Percentiles rank a stretch among this genome's conserved stretches.
These are phyloP conservation scores for Alternaria hordeiaustralica DNA, from an alignment of 2,329 filamentous ascomycete genomes.

Conservation along the genomic window DNA sequence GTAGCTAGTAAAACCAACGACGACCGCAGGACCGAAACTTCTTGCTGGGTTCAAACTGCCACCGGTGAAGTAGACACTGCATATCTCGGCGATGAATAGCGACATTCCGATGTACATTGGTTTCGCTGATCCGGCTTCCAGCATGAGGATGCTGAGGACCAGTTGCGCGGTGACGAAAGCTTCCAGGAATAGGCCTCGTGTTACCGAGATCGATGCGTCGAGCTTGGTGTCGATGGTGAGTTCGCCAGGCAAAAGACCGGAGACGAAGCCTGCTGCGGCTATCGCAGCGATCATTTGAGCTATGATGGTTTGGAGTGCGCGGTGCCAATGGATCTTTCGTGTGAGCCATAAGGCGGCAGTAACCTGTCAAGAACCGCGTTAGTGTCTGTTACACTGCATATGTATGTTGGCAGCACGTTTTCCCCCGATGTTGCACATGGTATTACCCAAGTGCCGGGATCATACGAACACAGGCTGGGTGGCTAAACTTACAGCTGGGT, in stretches of 20 bases:
- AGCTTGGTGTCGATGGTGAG: constrained; percentile 34
- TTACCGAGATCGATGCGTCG: constrained; percentile 28
- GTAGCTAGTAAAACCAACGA: constrained; percentile 51
- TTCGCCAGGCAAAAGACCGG: constrained; percentile 37
- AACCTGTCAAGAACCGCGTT: constrained; percentile 21
- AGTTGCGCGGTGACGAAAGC: constrained; percentile 45
- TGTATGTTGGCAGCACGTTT: not conserved
- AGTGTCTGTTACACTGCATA: constrained; percentile 1
- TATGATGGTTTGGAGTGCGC: constrained; percentile 31
- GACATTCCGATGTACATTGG: constrained; percentile 74
- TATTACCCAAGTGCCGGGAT: constrained; percentile 28
- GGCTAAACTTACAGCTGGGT: constrained; percentile 32
- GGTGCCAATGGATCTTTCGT: constrained; percentile 29
- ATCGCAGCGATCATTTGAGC: constrained; percentile 41
- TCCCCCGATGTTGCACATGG: not conserved
- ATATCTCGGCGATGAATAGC: constrained; percentile 67
- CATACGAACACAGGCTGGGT: not conserved
- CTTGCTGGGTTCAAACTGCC: constrained; percentile 56
- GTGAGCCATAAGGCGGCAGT: constrained; percentile 32
- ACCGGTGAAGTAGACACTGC: constrained; percentile 55
- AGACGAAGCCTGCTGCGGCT: constrained; percentile 38
- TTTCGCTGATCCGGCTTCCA: constrained; percentile 67
- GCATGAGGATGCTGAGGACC: constrained; percentile 56
- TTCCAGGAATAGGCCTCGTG: constrained; percentile 37
- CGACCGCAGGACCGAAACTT: constrained; percentile 54